phyloP scores from a whole-genome alignment of 2,329 filamentous ascomycete species.

The Penicillium rolfsii region DNA sequence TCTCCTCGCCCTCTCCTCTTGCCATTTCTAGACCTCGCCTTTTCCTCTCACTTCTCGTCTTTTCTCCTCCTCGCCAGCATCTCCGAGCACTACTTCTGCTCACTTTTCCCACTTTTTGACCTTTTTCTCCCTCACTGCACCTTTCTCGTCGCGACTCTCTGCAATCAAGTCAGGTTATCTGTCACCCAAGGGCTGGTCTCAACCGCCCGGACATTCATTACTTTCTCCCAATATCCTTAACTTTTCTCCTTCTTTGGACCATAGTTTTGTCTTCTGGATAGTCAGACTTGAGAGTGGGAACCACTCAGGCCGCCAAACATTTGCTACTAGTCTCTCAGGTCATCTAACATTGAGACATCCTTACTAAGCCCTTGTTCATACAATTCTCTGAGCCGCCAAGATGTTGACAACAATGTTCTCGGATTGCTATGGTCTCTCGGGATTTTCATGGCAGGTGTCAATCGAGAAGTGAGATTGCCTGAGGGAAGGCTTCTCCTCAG shows the following conservation, averaged over 20 bases:
- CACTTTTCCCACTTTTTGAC: too few relatives aligned
- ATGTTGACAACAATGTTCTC: conserved; percentile 15
- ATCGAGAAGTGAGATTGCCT: conserved; percentile 39
- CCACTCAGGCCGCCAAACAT: background rate
- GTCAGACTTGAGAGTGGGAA: background rate
- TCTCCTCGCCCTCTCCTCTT: background rate
- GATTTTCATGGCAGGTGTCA: conserved; percentile 30
- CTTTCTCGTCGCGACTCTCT: background rate
- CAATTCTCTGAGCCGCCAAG: background rate
- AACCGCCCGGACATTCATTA: background rate
- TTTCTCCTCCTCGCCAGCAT: too few relatives aligned
- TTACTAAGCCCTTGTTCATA: too few relatives aligned
- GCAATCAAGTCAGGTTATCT: background rate
- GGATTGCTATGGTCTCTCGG: conserved; percentile 36
- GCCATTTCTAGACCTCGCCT: too few relatives aligned
- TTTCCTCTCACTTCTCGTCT: too few relatives aligned
- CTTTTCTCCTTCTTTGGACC: background rate
- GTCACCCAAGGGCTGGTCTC: background rate
- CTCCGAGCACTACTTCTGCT: too few relatives aligned
- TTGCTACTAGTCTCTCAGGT: background rate
- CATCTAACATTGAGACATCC: background rate
- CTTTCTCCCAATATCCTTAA: background rate
- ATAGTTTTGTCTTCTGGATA: background rate
- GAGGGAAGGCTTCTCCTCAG: conserved; percentile 40
- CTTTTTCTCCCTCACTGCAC: too few relatives aligned